phyloP scores from a whole-genome alignment of 306 rosid genomes.

The Albizia julibrissin region DNA sequence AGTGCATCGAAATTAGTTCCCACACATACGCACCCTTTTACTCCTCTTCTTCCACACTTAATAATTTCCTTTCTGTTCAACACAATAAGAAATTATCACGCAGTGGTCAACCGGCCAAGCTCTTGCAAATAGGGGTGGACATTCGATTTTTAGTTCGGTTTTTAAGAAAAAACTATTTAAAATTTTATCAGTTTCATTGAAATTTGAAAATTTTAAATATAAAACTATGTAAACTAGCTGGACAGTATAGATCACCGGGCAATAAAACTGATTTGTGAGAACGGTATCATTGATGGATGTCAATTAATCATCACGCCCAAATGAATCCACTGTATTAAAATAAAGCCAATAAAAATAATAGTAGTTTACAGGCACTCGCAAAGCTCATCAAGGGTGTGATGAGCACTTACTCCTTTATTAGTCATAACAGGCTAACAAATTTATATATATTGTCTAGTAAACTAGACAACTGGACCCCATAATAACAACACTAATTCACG shows the following conservation, averaged over 20 bases:
- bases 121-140: slow-evolving; percentile 77
- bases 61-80: background rate
- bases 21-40: too few species aligned
- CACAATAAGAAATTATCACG: background rate
- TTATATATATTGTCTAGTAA: background rate
- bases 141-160: too few species aligned
- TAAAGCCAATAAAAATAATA: background rate
- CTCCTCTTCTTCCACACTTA: background rate
- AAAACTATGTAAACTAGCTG: too few species aligned
- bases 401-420: background rate
- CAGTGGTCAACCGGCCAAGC: slow-evolving; percentile 42
- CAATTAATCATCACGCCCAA: background rate
- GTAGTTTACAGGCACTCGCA: background rate
- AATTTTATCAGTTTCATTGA: too few species aligned
- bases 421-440: background rate
- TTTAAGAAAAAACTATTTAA: too few species aligned
- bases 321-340: background rate
- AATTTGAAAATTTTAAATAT: too few species aligned
- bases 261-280: background rate
- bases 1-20: too few species aligned
- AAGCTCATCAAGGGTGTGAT: background rate
- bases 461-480: background rate
- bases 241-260: too few species aligned
- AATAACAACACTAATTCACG: background rate
- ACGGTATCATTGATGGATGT: background rate